Percentiles rank a stretch among this genome's conserved stretches.
These are phyloP conservation scores for Rubus idaeus DNA, from an alignment of 306 rosid species.

Conservation along the genomic window DNA sequence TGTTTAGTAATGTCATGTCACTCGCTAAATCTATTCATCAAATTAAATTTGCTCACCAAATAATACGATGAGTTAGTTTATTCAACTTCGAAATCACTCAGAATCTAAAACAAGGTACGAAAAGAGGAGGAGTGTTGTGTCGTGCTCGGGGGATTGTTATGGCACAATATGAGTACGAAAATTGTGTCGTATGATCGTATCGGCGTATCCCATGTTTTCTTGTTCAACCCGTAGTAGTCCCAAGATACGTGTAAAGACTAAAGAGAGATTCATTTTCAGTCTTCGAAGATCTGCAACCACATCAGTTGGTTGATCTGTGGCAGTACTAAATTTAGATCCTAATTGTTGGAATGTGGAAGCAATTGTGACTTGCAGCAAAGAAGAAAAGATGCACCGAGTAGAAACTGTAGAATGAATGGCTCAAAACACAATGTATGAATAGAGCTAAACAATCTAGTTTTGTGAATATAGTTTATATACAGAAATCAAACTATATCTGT, in stretches of 20 bases:
- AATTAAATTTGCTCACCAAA: not conserved
- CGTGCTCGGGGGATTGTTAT: not conserved
- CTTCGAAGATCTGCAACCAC: not conserved
- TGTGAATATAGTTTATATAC: not conserved
- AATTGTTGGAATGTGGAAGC: not conserved
- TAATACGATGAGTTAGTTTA: not conserved
- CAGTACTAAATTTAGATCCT: not conserved
- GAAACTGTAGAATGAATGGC: not conserved
- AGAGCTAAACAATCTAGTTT: not conserved
- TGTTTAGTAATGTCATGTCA: not conserved
- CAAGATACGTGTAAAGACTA: too few species aligned
- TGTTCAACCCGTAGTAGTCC: too few species aligned
- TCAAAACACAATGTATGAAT: not conserved
- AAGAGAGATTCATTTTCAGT: too few species aligned
- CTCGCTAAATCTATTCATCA: not conserved
- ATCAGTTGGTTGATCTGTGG: not conserved
- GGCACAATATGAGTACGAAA: not conserved
- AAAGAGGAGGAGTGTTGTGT: not conserved
- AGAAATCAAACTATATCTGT: constrained; percentile 9
- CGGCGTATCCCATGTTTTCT: too few species aligned
- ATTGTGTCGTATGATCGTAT: not conserved
- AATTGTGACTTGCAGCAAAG: not conserved
- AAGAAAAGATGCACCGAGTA: not conserved
- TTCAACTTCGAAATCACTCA: too few species aligned
- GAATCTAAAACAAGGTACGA: too few species aligned